Evolutionary conservation across 1,139 yeast species (phyloP).

Genomic region (Meyerozyma smithsonii): DNA sequence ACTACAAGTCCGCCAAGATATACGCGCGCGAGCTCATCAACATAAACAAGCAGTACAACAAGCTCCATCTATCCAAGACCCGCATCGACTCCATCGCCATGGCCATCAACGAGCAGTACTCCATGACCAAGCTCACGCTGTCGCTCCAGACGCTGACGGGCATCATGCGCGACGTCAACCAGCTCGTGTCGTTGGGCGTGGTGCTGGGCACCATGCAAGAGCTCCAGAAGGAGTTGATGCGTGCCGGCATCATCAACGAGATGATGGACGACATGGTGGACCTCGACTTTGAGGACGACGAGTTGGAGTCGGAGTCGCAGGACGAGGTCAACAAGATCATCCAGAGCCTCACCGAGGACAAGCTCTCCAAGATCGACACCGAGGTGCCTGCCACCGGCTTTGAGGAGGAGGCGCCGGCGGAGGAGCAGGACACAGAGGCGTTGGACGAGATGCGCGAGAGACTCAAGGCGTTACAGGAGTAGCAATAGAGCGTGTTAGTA

Average conservation of each 20-base stretch:
- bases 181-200: slow-evolving; percentile 73
- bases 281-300: slow-evolving; percentile 55
- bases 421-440: slow-evolving; percentile 63
- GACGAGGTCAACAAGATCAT: slow-evolving; percentile 57
- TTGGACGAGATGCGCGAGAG: slow-evolving; percentile 87
- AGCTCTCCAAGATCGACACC: slow-evolving; percentile 37
- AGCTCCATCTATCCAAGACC: slow-evolving; percentile 77
- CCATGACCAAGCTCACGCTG: slow-evolving; percentile 76
- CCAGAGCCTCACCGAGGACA: slow-evolving; percentile 41
- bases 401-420: slow-evolving; percentile 26
- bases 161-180: slow-evolving; percentile 86
- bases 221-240: slow-evolving; percentile 80
- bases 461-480: slow-evolving; percentile 78
- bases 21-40: slow-evolving; percentile 81
- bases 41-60: slow-evolving; percentile 67
- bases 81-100: slow-evolving; percentile 79
- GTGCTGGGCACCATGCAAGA: slow-evolving; percentile 82
- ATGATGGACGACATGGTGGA: slow-evolving; percentile 94
- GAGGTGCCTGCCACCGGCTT: slow-evolving; percentile 37
- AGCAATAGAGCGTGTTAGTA: slow-evolving; percentile 4
- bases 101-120: slow-evolving; percentile 91
- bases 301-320: slow-evolving; percentile 64
- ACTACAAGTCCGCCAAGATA: slow-evolving; percentile 65
- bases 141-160: slow-evolving; percentile 76
- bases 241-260: slow-evolving; percentile 89